phyloP scores from a whole-genome alignment of 176 grass and related monocot genomes.

The Aegilops sharonensis region DNA sequence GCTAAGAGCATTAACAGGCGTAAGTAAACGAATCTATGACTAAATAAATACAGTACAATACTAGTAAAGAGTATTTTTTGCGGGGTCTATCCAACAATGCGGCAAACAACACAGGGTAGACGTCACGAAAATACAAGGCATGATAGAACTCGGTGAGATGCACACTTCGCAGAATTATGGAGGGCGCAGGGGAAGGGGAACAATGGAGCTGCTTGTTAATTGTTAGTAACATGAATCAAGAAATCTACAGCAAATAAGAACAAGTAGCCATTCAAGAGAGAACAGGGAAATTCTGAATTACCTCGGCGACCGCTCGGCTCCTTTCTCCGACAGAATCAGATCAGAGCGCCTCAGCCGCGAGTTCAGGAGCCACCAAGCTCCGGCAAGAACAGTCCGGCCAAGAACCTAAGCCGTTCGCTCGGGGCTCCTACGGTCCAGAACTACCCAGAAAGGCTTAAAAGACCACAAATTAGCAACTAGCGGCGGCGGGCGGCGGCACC shows the following conservation, averaged over 20 bases:
- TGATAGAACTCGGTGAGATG: not conserved
- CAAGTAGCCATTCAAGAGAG: not conserved
- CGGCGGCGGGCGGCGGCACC: conserved; percentile 1
- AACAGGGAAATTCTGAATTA: conserved; percentile 6
- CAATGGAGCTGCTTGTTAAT: not conserved
- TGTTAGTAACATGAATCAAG: not conserved
- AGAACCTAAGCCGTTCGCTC: not conserved
- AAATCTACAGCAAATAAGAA: not conserved
- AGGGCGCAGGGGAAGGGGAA: not conserved
- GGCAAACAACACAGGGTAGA: not conserved
- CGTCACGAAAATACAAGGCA: not conserved
- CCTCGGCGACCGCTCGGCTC: not conserved
- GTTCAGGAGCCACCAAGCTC: not conserved
- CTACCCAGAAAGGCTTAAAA: not conserved
- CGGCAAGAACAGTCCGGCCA: conserved; percentile 10
- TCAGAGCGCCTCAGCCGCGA: not conserved
- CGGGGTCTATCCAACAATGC: not conserved
- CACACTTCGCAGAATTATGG: not conserved
- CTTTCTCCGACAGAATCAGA: not conserved
- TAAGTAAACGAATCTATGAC: not conserved
- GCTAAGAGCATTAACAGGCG: not conserved
- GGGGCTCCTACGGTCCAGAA: conserved; percentile 3
- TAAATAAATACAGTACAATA: not conserved
- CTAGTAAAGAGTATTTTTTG: not conserved
- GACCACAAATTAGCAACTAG: not conserved